Conservation (phyloP, 441 rosid genomes). For the Gossypium lobatum region DNA sequence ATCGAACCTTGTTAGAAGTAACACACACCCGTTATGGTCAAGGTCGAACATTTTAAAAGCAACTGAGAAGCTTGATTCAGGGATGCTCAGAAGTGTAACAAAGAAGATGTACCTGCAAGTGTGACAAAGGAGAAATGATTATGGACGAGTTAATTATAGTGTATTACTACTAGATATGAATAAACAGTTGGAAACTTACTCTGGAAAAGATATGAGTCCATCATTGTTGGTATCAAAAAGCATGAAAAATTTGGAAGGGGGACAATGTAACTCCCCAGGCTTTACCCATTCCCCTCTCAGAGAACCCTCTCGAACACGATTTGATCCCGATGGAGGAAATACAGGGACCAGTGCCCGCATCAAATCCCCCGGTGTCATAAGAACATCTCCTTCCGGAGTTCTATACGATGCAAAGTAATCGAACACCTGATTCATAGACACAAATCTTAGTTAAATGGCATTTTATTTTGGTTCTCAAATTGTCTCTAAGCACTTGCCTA, state of each 20-base stretch:
- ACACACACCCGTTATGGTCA: conserved; percentile 32
- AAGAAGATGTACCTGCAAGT: conserved; percentile 38
- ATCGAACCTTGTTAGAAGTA: background rate
- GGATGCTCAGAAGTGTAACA: conserved; percentile 37
- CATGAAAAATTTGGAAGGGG: conserved; percentile 39
- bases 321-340: conserved; percentile 45
- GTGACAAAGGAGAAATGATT: background rate
- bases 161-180: background rate
- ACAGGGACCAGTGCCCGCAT: conserved; percentile 49
- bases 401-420: conserved; percentile 37
- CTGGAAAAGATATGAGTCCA: conserved; percentile 40
- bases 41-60: conserved; percentile 50
- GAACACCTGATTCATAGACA: conserved; percentile 23
- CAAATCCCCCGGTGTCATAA: conserved; percentile 41
- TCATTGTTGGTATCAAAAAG: conserved; percentile 43
- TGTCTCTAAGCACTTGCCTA: too few relatives aligned
- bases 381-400: conserved; percentile 30
- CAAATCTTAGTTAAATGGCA: background rate
- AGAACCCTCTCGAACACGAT: conserved; percentile 33
- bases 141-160: background rate
- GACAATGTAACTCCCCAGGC: conserved; percentile 32
- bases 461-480: too few relatives aligned
- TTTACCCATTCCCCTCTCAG: conserved; percentile 28
- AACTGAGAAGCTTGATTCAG: conserved; percentile 41
- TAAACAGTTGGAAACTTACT: conserved; percentile 21